Conservation (phyloP, 1,139 yeast genomes). For the Suhomyces panamericanus region DNA sequence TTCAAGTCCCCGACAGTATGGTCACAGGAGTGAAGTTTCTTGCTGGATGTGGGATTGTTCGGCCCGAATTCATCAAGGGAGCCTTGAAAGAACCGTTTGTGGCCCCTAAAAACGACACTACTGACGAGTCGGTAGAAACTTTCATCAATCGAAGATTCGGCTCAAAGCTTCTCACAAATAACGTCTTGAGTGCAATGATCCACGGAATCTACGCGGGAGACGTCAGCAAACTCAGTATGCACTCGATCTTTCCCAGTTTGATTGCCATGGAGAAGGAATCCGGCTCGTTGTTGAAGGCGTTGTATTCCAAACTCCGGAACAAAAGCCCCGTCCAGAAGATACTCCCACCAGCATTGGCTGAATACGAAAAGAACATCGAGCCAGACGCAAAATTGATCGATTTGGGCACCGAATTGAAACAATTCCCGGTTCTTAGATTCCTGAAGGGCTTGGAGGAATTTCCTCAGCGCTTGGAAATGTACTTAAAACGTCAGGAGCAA, state of each 20-base stretch:
- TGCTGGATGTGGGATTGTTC: conserved; percentile 35
- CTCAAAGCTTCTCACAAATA: conserved; percentile 50
- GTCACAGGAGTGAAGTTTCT: conserved; percentile 42
- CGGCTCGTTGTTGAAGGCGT: conserved; percentile 55
- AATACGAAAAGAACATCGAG: conserved; percentile 37
- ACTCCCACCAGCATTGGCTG: conserved; percentile 1
- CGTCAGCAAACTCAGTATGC: conserved; percentile 61
- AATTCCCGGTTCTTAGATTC: conserved; percentile 54
- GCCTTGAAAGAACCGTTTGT: conserved; percentile 47
- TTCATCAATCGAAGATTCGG: conserved; percentile 75
- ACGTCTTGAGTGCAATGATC: conserved; percentile 75
- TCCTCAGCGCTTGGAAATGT: conserved; percentile 41
- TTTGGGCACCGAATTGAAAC: conserved; percentile 38
- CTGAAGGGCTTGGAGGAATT: conserved; percentile 55
- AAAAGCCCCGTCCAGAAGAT: conserved; percentile 11
- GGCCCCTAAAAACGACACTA: conserved; percentile 13
- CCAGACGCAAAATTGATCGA: conserved; percentile 38
- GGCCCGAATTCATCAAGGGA: conserved; percentile 29
- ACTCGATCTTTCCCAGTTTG: conserved; percentile 54
- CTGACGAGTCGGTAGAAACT: conserved; percentile 71
- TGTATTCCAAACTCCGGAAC: conserved; percentile 19
- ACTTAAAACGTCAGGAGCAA: conserved; percentile 38
- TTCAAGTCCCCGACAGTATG: conserved; percentile 56
- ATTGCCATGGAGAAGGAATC: conserved; percentile 56
- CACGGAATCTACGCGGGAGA: conserved; percentile 96